phyloP scores from a whole-genome alignment of 2,329 filamentous ascomycete species.

The Xylaria sp. region DNA sequence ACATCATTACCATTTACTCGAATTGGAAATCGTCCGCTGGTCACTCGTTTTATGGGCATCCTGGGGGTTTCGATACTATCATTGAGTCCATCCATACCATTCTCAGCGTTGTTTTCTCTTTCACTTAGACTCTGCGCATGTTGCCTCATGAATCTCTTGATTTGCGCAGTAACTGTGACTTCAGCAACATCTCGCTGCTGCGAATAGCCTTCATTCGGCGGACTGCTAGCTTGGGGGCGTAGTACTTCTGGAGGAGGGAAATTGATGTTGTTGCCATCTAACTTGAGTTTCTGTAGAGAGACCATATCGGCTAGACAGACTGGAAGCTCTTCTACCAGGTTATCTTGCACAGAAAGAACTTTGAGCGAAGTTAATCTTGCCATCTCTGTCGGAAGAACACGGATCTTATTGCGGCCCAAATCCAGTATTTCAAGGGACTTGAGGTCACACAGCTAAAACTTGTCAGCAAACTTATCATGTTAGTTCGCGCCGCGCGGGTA shows the following conservation, averaged over 20 bases:
- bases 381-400: constrained; percentile 80
- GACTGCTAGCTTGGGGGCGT: constrained; percentile 66
- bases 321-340: constrained; percentile 86
- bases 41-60: constrained; percentile 70
- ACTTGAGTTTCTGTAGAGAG: constrained; percentile 87
- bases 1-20: constrained; percentile 80
- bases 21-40: constrained; percentile 74
- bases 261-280: constrained; percentile 86
- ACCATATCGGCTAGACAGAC: constrained; percentile 88
- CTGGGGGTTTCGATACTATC: constrained; percentile 85
- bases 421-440: constrained; percentile 92
- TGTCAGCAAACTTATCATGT: constrained; percentile 37
- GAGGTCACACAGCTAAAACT: constrained; percentile 80
- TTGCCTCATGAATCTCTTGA: constrained; percentile 70
- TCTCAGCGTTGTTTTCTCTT: constrained; percentile 64
- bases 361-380: constrained; percentile 85
- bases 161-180: constrained; percentile 68
- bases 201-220: constrained; percentile 64
- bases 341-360: constrained; percentile 87
- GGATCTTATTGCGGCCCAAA: constrained; percentile 87
- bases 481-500: neutral
- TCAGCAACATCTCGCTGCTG: constrained; percentile 75
- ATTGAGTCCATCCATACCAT: constrained; percentile 70
- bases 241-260: constrained; percentile 80
- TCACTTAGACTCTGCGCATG: constrained; percentile 60